These are phyloP conservation scores for Flaveria linearis DNA, from an alignment of 129 eudicot genomes.

Conservation along the genomic window DNA sequence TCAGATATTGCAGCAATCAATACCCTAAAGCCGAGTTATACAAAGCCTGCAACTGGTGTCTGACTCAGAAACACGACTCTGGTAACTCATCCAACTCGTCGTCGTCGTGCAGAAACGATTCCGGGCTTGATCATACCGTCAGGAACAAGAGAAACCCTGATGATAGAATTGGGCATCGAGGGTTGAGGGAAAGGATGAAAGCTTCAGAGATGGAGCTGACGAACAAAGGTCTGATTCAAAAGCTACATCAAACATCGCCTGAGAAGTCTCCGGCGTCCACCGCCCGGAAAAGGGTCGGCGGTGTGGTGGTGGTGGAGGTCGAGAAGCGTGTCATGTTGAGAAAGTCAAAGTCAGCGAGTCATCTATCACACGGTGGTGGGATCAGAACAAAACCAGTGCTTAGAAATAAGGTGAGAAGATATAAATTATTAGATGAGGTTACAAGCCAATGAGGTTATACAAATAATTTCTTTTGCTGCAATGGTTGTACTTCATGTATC, in stretches of 20 bases:
- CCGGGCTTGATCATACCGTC: slow-evolving; percentile 20
- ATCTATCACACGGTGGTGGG: slow-evolving; percentile 36
- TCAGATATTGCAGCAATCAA: slow-evolving; percentile 76
- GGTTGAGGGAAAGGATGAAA: too few species aligned
- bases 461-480: not conserved
- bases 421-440: slow-evolving; percentile 77
- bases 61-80: slow-evolving; percentile 39
- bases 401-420: slow-evolving; percentile 79
- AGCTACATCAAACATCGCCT: slow-evolving; percentile 29
- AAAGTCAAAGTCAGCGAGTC: slow-evolving; percentile 58
- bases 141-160: slow-evolving; percentile 37
- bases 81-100: slow-evolving; percentile 23
- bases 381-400: slow-evolving; percentile 46
- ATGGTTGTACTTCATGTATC: not conserved
- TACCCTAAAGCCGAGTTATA: slow-evolving; percentile 70
- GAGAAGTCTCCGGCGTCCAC: slow-evolving; percentile 39
- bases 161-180: slow-evolving; percentile 6
- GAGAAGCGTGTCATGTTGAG: slow-evolving; percentile 34
- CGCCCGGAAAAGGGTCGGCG: slow-evolving; percentile 43
- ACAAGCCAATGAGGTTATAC: slow-evolving; percentile 41
- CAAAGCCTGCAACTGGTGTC: slow-evolving; percentile 73
- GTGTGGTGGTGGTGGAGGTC: slow-evolving; percentile 22
- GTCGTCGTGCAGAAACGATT: slow-evolving; percentile 31
- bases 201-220: not conserved
- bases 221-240: slow-evolving; percentile 35